These are phyloP conservation scores for Salix exigua DNA, from an alignment of 345 rosid genomes.

Conservation along the genomic window DNA sequence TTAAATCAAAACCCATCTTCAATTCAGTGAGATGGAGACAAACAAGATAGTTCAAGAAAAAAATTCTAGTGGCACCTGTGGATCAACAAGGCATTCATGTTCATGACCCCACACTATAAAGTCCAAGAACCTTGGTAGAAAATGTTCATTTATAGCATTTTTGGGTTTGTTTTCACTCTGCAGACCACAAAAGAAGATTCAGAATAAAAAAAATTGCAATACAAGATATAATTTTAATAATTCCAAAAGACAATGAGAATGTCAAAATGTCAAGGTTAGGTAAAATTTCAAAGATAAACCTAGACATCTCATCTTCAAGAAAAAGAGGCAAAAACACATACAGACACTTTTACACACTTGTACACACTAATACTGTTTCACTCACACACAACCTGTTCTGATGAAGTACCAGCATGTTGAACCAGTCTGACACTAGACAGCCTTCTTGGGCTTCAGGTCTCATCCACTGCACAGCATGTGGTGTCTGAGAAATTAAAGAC, in stretches of 20 bases:
- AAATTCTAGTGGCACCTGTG: slow-evolving; percentile 52
- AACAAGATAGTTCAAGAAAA: background rate
- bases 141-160: slow-evolving; percentile 98
- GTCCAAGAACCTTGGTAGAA: slow-evolving; percentile 90
- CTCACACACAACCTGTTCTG: slow-evolving; percentile 75
- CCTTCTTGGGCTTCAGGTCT: slow-evolving; percentile 95
- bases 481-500: slow-evolving; percentile 55
- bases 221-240: background rate
- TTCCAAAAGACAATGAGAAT: background rate
- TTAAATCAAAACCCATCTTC: slow-evolving; percentile 33
- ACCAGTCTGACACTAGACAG: slow-evolving; percentile 81
- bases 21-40: slow-evolving; percentile 19
- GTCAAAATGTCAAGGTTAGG: background rate
- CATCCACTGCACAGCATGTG: slow-evolving; percentile 99
- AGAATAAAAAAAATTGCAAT: background rate
- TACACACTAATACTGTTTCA: background rate
- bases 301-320: background rate
- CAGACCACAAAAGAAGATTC: slow-evolving; percentile 11
- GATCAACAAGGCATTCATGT: slow-evolving; percentile 93
- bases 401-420: slow-evolving; percentile 95
- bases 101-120: slow-evolving; percentile 98
- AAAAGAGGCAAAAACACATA: background rate
- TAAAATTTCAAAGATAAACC: background rate
- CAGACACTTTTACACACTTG: background rate
- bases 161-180: slow-evolving; percentile 94